A percentile compares a stretch with the other conserved stretches of the same genome.
phyloP scores from a whole-genome alignment of 1,139 yeast genomes.

The Candida buenavistaensis region DNA sequence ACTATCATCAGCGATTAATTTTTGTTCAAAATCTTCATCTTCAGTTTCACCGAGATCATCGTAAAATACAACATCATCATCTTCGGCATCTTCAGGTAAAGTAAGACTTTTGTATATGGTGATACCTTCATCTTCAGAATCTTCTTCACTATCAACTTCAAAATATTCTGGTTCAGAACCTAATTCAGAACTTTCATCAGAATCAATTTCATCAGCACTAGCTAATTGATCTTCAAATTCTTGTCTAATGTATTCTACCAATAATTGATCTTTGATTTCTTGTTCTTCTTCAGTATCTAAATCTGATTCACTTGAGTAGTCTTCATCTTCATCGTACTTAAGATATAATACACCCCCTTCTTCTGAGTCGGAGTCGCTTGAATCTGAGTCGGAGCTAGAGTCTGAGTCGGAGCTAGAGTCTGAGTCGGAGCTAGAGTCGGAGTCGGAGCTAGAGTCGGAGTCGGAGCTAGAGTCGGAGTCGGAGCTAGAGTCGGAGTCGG shows the following conservation, averaged over 20 bases:
- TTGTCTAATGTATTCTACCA: slow-evolving; percentile 42
- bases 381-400: neutral
- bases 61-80: slow-evolving; percentile 28
- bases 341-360: slow-evolving; percentile 20
- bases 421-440: neutral
- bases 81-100: slow-evolving; percentile 33
- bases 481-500: slow-evolving; percentile 1
- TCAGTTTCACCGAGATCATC: slow-evolving; percentile 23
- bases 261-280: slow-evolving; percentile 34
- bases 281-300: slow-evolving; percentile 32
- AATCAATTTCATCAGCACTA: slow-evolving; percentile 31
- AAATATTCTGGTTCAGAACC: slow-evolving; percentile 35
- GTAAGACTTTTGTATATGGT: slow-evolving; percentile 47
- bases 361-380: slow-evolving; percentile 11
- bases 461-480: slow-evolving; percentile 1
- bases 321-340: slow-evolving; percentile 22
- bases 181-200: slow-evolving; percentile 29
- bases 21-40: slow-evolving; percentile 19
- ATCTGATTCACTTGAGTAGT: slow-evolving; percentile 1
- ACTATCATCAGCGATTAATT: slow-evolving; percentile 30
- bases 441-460: neutral
- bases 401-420: neutral
- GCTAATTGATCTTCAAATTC: slow-evolving; percentile 35
- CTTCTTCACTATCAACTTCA: slow-evolving; percentile 28
- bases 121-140: slow-evolving; percentile 39